Evolutionary conservation across 208 protist species (phyloP), one percentile per base, ranked within the genome.

Genomic region (Acanthamoeba royreba): DNA sequence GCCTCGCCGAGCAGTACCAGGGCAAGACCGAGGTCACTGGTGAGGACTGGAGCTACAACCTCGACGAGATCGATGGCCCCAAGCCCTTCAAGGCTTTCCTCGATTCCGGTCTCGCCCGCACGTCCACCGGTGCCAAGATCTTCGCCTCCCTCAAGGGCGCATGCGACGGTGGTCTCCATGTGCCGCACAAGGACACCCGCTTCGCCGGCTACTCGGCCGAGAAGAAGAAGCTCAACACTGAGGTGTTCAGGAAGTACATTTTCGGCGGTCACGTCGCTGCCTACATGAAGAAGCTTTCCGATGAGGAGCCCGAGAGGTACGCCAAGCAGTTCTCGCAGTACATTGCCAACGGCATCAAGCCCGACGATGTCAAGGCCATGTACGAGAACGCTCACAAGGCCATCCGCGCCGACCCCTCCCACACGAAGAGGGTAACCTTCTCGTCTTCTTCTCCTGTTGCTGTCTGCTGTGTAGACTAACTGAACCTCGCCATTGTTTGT

Each of bases 61-160:
- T 97, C 86, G 94, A 96, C 40, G 96, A 98, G 93, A 94, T 98
- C 87, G 97, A 98, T 61, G 97, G 93, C 33, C 94, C 95, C 91
- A 98, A 98, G 95, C 99, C 99, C 89, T 99, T 99, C 98, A 98
- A 98, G 93, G 97, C 97, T 89, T 97, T 98, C 96, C 98, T 99
- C 47, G 99, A 99, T 97, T 97, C 99, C 72, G 99, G 99, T 96
- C 98, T 99, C 47, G 95, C 96, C 42, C 96, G 98, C 96, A 99
- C 99, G 93, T 99, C 99, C 47, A 99, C 99, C 83, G 99, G 99
- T 93, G 96, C 98, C 43, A 96, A 96, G 61, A 95, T 99, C 77
- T 99, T 99, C 87, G 98, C 95, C 90, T 97, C 97, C 63, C 28
- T 98, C 31, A 98, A 98, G 96, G 99, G 99, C 96, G 99, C 98